phyloP scores from a whole-genome alignment of 2,329 filamentous ascomycete species.

The Beauveria asiatica region DNA sequence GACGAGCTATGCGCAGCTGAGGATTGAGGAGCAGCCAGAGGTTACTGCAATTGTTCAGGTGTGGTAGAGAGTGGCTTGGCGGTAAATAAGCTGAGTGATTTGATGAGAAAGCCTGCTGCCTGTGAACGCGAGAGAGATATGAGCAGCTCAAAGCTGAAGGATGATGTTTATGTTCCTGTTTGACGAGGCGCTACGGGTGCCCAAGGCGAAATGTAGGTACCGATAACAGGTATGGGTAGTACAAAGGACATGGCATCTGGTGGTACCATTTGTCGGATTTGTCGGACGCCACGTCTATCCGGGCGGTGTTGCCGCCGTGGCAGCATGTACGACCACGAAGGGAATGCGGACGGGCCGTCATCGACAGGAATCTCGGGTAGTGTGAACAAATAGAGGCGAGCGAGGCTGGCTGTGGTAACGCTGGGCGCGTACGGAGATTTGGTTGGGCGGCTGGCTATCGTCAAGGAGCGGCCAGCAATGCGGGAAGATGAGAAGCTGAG shows the following conservation, averaged over 20 bases:
- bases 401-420: not conserved
- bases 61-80: not conserved
- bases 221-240: not conserved
- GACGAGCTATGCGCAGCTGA: not conserved
- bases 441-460: not conserved
- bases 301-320: not conserved
- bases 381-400: not conserved
- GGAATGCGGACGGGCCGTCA: not conserved
- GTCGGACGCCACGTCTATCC: not conserved
- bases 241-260: not conserved
- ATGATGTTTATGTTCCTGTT: not conserved
- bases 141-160: not conserved
- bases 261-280: not conserved
- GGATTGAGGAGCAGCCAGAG: not conserved
- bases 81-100: constrained; percentile 10
- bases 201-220: not conserved
- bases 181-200: not conserved
- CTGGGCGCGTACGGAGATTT: not conserved
- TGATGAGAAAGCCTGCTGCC: not conserved
- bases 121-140: not conserved
- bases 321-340: not conserved
- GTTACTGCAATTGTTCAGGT: not conserved
- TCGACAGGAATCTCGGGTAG: not conserved
- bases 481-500: not conserved
- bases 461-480: not conserved